Base-by-base conservation (phyloP, 2,329 filamentous ascomycete genomes). In the Fusarium chlamydosporum region DNA sequence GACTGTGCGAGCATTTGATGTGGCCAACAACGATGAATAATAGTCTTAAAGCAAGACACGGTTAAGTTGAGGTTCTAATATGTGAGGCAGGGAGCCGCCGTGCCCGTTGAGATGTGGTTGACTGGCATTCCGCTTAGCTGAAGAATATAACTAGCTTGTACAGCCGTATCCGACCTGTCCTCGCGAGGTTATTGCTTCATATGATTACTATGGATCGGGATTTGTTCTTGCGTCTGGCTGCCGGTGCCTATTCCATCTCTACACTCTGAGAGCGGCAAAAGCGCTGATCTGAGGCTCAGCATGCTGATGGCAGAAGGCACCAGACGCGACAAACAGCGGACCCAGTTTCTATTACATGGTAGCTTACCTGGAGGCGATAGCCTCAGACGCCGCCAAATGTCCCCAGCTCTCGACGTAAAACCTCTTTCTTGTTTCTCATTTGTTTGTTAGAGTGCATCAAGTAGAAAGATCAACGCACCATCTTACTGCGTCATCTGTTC, bases 31-130 rank as follows among this genome's bases (percentile, higher is more conserved):
- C 3, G 29, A 10, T 11, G 11, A 29, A 29, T 9, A 29, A 29
- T 29, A 29, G 10, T 29, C 6, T 29, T 10, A 11, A 16, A 23
- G 15, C 10, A 33, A 26, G 26, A 16, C 6, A 8, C 42, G 48
- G 27, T 11, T 50, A 37, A 26, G 23, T 18, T 9, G 23, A 35
- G 33, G 34, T 27, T 38, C 20, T 27, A 26, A 27, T 13, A 45
- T 20, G n/a, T 12, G 16, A 58, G 45, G 51, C 59, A 72, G 57
- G 65, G 65, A 70, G 61, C 61, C 63, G 68, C 71, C 62, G 62
- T 70, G 54, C 60, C 59, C 61, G 66, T 70, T 72, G 64, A 62
- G 72, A 63, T 64, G 52, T 65, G 56, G 43, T 65, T 43, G 43
- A 52, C 38, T 27, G 53, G 50, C 57, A 67, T 65, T 67, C 60